These are phyloP conservation scores for Penicillium brevicompactum DNA, from an alignment of 2,329 filamentous ascomycete genomes.

Conservation along the genomic window DNA sequence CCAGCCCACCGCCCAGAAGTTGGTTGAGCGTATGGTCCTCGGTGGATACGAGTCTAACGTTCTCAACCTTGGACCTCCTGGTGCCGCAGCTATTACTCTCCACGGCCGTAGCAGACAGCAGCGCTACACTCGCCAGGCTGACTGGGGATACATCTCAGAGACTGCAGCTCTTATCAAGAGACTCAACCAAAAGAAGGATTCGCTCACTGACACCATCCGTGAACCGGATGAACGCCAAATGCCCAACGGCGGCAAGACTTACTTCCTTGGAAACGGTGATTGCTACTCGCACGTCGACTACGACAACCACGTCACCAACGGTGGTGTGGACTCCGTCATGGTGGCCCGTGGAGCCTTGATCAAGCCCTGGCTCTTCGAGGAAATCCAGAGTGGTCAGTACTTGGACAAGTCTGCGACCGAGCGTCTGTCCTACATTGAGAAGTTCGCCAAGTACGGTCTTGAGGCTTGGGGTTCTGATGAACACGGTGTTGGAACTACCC, in stretches of 20 bases:
- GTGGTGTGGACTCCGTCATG: constrained; percentile 92
- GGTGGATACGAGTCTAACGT: constrained; percentile 73
- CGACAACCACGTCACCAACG: constrained; percentile 71
- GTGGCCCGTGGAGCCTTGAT: constrained; percentile 92
- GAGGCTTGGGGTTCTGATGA: constrained; percentile 97
- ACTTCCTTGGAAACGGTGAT: constrained; percentile 95
- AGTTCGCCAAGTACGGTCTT: constrained; percentile 85
- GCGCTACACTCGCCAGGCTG: constrained; percentile 86
- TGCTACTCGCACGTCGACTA: constrained; percentile 94
- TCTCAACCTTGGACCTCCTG: constrained; percentile 69
- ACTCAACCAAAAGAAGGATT: constrained; percentile 70
- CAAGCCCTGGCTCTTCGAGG: constrained; percentile 98
- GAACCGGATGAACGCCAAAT: constrained; percentile 77
- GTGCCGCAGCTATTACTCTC: constrained; percentile 91
- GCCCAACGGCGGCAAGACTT: constrained; percentile 71
- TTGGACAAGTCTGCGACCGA: constrained; percentile 92
- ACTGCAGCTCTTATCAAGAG: constrained; percentile 81
- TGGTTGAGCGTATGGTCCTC: constrained; percentile 80
- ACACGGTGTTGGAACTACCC: constrained; percentile 84
- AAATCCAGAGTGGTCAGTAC: constrained; percentile 89
- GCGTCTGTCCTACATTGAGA: constrained; percentile 81
- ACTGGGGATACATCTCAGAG: constrained; percentile 93
- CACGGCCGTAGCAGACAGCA: constrained; percentile 94
- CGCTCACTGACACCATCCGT: constrained; percentile 71
- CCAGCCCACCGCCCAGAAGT: constrained; percentile 75